Percentiles rank a stretch among this genome's conserved stretches.
Evolutionary conservation across 2,329 filamentous ascomycete species (phyloP).

Genomic region (Exophiala calicioides): DNA sequence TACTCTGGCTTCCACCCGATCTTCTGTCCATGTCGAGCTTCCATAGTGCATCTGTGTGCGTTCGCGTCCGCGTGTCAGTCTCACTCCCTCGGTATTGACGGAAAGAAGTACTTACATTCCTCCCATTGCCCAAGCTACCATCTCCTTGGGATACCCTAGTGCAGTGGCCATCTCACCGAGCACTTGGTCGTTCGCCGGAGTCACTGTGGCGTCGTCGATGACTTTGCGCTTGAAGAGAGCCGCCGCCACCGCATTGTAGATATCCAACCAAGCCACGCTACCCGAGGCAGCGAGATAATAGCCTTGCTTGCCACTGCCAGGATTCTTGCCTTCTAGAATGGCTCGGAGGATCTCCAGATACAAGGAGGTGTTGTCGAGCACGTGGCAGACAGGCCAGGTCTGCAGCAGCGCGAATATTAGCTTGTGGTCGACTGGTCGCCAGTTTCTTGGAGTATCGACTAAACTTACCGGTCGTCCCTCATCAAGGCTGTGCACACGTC

Average conservation of each 20-base stretch:
- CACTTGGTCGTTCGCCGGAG: constrained; percentile 38
- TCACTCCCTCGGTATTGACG: no score
- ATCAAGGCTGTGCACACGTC: constrained; percentile 48
- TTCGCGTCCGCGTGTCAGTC: no score
- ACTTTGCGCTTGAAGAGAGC: constrained; percentile 44
- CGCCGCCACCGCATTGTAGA: constrained; percentile 51
- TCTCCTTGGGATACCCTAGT: constrained; percentile 37
- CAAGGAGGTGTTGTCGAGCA: constrained; percentile 50
- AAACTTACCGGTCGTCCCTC: constrained; percentile 34
- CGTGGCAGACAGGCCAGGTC: constrained; percentile 57
- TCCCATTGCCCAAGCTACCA: constrained; percentile 46
- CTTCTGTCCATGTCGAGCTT: constrained; percentile 41
- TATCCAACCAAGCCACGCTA: constrained; percentile 52
- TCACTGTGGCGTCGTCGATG: constrained; percentile 42
- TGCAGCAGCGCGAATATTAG: constrained; percentile 27
- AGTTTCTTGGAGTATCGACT: neutral
- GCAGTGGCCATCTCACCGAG: constrained; percentile 47
- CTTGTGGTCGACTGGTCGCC: neutral
- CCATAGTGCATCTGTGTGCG: constrained; percentile 46
- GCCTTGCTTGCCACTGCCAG: neutral
- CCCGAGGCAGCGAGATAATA: constrained; percentile 37
- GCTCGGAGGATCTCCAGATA: constrained; percentile 50
- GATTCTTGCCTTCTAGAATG: constrained; percentile 43
- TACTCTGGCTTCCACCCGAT: constrained; percentile 52
- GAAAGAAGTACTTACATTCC: constrained; percentile 42